Base-by-base conservation (phyloP, 179 eudicot genomes). In the Beta lomatogona region DNA sequence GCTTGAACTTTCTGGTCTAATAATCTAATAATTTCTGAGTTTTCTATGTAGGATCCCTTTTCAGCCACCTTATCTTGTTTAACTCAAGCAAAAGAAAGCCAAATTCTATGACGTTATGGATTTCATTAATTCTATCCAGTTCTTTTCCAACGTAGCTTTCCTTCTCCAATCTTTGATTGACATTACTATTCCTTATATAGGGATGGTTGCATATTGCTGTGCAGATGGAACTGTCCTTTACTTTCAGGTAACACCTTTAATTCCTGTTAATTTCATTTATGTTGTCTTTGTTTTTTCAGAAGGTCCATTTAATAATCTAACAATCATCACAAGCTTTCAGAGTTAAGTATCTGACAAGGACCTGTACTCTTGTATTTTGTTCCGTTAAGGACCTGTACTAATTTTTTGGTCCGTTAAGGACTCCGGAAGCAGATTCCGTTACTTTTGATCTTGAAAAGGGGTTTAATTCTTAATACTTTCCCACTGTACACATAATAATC, bases 161-260 rank as follows among this genome's bases (percentile, higher is more conserved):
- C 31, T 53, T 67, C 19, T 66, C 22, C 25, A 58, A 74, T 44
- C 15, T 41, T 45, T 82, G 70, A 68, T 53, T 52, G 22, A 54
- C 25, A 48, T 15, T 60, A 57, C 28, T 60, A 77, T 77, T 78
- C 50, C 65, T 50, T 75, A 74, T 73, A 45, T 71, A 94, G 99
- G 99, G 63, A 82, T 89, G 89, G 99, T 90, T 81, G 98, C 99
- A 78, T 95, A 95, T 79, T 95, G 97, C 73, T 78, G 93, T 76
- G 91, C 93, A 69, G 97, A 94, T 83, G 99, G 99, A 70, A 88
- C 86, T 74, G 91, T 88, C 68, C 76, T 73, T 87, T 80, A 22
- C n/a, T n/a, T n/a, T n/a, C n/a, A n/a, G n/a, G n/a, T n/a, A n/a
- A n/a, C n/a, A n/a, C n/a, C n/a, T n/a, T n/a, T n/a, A n/a, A 71